phyloP scores from a whole-genome alignment of 2,329 filamentous ascomycete species.

The Cercospora zeina region DNA sequence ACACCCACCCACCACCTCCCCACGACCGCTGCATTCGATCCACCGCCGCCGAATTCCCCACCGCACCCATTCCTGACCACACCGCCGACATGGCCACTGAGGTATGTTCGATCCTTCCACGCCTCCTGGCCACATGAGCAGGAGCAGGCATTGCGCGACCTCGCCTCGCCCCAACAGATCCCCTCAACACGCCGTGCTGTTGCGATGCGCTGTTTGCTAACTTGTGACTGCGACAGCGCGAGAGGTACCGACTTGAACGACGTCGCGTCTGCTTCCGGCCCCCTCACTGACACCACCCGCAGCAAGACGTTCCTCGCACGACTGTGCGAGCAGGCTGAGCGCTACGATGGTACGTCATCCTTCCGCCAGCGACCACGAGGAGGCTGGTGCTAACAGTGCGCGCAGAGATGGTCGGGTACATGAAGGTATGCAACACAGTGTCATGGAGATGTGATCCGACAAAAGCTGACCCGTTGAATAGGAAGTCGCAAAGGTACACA shows the following conservation, averaged over 20 bases:
- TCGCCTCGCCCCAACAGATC: constrained; percentile 34
- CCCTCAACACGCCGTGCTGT: constrained; percentile 38
- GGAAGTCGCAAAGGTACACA: constrained; percentile 88
- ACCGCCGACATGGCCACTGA: constrained; percentile 57
- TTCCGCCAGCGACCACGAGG: constrained; percentile 10
- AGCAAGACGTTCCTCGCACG: constrained; percentile 99
- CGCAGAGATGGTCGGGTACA: constrained; percentile 94
- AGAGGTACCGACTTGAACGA: constrained; percentile 46
- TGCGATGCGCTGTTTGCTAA: constrained; percentile 34
- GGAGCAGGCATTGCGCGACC: constrained; percentile 29
- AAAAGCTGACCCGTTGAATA: constrained; percentile 46
- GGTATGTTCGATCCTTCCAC: constrained; percentile 53
- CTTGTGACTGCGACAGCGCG: constrained; percentile 50
- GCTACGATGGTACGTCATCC: constrained; percentile 79
- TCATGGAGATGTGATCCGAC: constrained; percentile 4
- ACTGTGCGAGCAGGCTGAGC: constrained; percentile 99
- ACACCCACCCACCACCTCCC: neutral
- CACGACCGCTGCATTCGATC: constrained; percentile 4
- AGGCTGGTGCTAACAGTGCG: constrained; percentile 29
- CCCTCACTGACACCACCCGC: constrained; percentile 48
- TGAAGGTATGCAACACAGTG: constrained; percentile 68
- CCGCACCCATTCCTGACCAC: constrained; percentile 12
- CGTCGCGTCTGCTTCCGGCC: constrained; percentile 26
- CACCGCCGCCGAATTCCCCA: neutral
- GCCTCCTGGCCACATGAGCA: constrained; percentile 34